Evolutionary conservation across 257 asterid species (phyloP).

Genomic region (Voacanga thouarsii): DNA sequence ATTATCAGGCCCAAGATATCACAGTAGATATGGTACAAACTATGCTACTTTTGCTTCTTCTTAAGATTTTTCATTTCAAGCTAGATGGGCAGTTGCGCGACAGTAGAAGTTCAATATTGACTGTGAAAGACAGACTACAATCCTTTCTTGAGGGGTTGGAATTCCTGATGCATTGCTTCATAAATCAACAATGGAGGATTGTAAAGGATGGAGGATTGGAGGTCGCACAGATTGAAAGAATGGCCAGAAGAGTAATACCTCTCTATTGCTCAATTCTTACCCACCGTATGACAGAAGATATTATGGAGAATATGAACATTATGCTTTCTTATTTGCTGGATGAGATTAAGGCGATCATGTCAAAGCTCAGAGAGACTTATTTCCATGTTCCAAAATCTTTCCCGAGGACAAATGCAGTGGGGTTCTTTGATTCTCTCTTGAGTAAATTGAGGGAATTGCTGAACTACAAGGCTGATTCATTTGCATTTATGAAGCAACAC

Average conservation of each 20-base stretch:
- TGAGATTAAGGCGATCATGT: neutral
- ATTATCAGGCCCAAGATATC: neutral
- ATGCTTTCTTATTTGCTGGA: neutral
- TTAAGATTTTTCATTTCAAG: neutral
- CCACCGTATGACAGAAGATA: neutral
- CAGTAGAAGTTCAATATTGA: neutral
- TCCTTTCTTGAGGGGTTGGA: neutral
- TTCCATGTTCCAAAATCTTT: neutral
- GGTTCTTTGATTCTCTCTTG: conserved; percentile 7
- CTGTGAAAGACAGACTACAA: neutral
- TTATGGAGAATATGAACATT: neutral
- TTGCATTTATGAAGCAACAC: neutral
- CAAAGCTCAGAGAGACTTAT: neutral
- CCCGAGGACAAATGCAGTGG: conserved; percentile 15
- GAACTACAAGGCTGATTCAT: neutral
- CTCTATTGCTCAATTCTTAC: neutral
- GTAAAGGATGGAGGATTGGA: neutral
- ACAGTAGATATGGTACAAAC: neutral
- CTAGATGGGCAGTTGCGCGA: neutral
- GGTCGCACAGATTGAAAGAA: neutral
- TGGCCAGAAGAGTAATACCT: neutral
- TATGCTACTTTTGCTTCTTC: neutral
- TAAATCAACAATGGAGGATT: neutral
- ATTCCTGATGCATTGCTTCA: neutral
- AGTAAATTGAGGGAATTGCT: conserved; percentile 6